Evolutionary conservation across 345 rosid species (phyloP).

Genomic region (Euphorbia peplus): DNA sequence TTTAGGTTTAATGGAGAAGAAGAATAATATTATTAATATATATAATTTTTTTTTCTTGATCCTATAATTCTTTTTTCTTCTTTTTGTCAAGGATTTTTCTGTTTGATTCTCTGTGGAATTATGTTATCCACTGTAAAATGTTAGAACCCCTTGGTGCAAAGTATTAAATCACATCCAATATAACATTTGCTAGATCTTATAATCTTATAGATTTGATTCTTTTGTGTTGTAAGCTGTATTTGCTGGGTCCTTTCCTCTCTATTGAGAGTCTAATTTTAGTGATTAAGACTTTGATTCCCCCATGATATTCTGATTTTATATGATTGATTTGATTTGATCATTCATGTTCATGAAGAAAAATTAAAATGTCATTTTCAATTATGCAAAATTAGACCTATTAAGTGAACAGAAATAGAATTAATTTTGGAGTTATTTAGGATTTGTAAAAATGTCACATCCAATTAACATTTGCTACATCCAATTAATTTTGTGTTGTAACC

Average conservation of each 20-base stretch:
- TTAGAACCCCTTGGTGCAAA: conserved; percentile 32
- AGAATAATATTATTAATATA: too few species aligned
- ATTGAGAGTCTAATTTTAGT: conserved; percentile 41
- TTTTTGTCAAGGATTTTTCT: conserved; percentile 16
- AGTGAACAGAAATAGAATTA: conserved; percentile 10
- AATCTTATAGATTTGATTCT: too few species aligned
- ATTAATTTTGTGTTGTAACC: conserved; percentile 66
- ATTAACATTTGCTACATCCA: conserved; percentile 29
- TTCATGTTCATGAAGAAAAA: too few species aligned
- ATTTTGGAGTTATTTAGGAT: not conserved
- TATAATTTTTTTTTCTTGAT: not conserved
- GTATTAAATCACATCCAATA: conserved; percentile 30
- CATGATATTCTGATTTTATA: too few species aligned
- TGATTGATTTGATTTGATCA: not conserved
- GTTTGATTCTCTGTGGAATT: conserved; percentile 23
- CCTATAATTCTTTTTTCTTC: not conserved
- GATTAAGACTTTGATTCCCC: conserved; percentile 51
- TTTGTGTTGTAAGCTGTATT: conserved; percentile 71
- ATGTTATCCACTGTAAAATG: conserved; percentile 35
- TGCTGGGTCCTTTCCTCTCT: conserved; percentile 33
- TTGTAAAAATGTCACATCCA: conserved; percentile 29
- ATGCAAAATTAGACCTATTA: not conserved
- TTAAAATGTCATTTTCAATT: not conserved
- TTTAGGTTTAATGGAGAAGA: conserved; percentile 25
- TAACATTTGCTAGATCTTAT: conserved; percentile 41